Evolutionary conservation across 2,329 filamentous ascomycete genomes (phyloP).

Genomic region (Fusarium nematophilum): DNA sequence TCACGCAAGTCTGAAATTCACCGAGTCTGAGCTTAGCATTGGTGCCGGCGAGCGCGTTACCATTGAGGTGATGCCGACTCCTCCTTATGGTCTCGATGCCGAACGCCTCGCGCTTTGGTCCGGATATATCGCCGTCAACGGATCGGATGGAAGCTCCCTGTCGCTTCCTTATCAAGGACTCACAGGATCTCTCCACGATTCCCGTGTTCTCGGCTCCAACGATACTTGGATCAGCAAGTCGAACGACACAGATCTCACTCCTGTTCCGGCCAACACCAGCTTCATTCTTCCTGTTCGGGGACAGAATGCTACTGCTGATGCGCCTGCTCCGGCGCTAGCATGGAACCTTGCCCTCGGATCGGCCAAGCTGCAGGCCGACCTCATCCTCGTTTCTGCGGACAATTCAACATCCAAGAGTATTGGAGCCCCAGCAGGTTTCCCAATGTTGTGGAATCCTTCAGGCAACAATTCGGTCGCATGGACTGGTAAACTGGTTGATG

Average conservation of each 20-base stretch:
- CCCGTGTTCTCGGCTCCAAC: slow-evolving; percentile 35
- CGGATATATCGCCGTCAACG: slow-evolving; percentile 55
- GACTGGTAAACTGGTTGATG: slow-evolving; percentile 60
- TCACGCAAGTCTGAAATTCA: slow-evolving; percentile 56
- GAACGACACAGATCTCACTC: slow-evolving; percentile 43
- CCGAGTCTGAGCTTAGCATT: slow-evolving; percentile 56
- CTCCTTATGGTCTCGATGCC: slow-evolving; percentile 51
- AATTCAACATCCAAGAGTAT: slow-evolving; percentile 22
- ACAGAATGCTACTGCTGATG: slow-evolving; percentile 32
- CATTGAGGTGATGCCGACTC: slow-evolving; percentile 57
- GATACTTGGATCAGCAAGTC: slow-evolving; percentile 49
- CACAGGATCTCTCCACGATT: slow-evolving; percentile 49
- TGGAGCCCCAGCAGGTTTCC: slow-evolving; percentile 46
- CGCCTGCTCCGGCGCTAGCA: slow-evolving; percentile 53
- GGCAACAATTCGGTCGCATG: slow-evolving; percentile 47
- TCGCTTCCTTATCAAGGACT: slow-evolving; percentile 57
- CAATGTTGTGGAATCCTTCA: slow-evolving; percentile 47
- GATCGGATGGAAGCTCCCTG: slow-evolving; percentile 51
- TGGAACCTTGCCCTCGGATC: slow-evolving; percentile 59
- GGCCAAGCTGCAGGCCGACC: slow-evolving; percentile 55
- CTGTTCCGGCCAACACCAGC: slow-evolving; percentile 49
- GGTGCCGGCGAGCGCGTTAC: slow-evolving; percentile 55
- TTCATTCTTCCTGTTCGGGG: slow-evolving; percentile 57
- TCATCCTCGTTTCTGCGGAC: slow-evolving; percentile 51
- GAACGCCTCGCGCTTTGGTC: slow-evolving; percentile 55